Conservation (phyloP, 805 yeast species). For the Zygoascus bituminiphila region DNA sequence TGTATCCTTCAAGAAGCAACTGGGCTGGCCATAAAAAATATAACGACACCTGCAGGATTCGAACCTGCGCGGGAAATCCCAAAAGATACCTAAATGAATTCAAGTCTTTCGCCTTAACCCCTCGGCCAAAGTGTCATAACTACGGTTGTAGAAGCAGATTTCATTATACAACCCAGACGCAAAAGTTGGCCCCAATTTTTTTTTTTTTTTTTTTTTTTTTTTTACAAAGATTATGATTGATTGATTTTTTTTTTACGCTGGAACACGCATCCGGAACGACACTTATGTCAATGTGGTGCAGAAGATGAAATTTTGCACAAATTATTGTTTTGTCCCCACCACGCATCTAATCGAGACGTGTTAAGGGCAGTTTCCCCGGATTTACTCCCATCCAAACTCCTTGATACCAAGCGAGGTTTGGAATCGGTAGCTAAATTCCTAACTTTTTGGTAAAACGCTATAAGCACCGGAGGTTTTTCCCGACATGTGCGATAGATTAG, state of each 20-base stretch:
- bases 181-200: no score
- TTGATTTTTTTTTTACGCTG: no score
- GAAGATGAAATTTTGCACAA: not conserved
- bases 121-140: constrained; percentile 6
- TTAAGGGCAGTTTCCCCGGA: not conserved
- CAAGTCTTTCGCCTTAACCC: constrained; percentile 8
- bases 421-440: no score
- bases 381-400: not conserved
- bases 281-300: not conserved
- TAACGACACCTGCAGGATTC: constrained; percentile 35
- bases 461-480: no score
- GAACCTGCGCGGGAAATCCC: constrained; percentile 31
- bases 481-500: no score
- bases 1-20: not conserved
- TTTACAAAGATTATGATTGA: no score
- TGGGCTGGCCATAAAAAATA: constrained; percentile 21
- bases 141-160: no score
- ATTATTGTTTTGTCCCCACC: not conserved
- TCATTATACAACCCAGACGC: no score
- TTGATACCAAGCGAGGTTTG: no score
- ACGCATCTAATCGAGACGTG: not conserved
- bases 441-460: no score
- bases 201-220: no score
- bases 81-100: constrained; percentile 5
- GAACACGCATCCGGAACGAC: not conserved